Evolutionary conservation across 2,329 filamentous ascomycete species (phyloP).

Genomic region (Pyricularia grisea): DNA sequence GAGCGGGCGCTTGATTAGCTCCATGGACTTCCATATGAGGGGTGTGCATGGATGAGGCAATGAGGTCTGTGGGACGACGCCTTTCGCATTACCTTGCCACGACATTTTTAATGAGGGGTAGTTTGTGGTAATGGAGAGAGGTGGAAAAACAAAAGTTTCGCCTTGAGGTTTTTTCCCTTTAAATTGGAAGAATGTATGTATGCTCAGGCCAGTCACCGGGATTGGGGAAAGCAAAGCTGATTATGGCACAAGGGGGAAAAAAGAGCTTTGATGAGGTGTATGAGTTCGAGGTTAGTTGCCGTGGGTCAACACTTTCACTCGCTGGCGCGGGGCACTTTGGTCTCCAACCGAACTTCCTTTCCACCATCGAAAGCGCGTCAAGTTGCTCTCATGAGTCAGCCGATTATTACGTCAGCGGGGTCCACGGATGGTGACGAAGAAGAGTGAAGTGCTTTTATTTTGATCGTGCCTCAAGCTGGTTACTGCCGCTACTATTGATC

Average conservation of each 20-base stretch:
- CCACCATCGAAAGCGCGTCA: neutral
- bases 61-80: neutral
- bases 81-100: slow-evolving; percentile 56
- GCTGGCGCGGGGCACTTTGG: neutral
- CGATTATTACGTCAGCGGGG: neutral
- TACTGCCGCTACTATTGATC: neutral
- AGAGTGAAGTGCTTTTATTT: neutral
- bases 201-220: neutral
- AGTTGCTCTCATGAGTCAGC: neutral
- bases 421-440: neutral
- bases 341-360: neutral
- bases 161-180: neutral
- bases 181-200: neutral
- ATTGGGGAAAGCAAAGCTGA: neutral
- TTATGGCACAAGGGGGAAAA: neutral
- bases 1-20: neutral
- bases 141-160: neutral
- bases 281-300: neutral
- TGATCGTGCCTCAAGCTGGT: neutral
- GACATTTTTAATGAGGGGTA: slow-evolving; percentile 44
- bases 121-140: neutral
- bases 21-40: neutral
- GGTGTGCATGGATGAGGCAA: neutral
- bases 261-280: neutral
- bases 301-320: neutral